Base-by-base conservation (phyloP, 2,329 filamentous ascomycete genomes). In the Epichloe amarillans region DNA sequence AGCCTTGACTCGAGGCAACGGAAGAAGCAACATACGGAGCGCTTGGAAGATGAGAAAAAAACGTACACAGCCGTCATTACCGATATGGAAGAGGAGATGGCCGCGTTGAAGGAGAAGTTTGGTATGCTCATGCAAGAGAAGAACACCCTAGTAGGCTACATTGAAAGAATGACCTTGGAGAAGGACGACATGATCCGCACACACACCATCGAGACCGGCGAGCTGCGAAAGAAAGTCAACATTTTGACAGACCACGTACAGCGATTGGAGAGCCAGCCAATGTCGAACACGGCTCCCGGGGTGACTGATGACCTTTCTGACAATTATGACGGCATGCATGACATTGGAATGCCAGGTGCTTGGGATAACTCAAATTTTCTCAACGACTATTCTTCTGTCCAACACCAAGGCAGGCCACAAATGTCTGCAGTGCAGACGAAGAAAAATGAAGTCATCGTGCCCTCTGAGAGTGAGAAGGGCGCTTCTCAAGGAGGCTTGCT, bases 11-110 rank as follows among this genome's bases (percentile, higher is more conserved):
- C 93, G 43, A 83, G 93, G 58, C 91, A 97, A 69, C 84, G 93
- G 61, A 98, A 97, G 78, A 97, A 97, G 80, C 86, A 88, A 71
- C 91, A 97, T 72, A 97, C 93, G 36, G 93, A 97, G 72, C 84
- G 93, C 60, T 80, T 97, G 44, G 93, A 97, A 68, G 86, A 93
- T 67, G 91, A 97, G 73, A 96, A 97, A 77, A 96, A 96, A 75
- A 80, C 86, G 53, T 94, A 82, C 72, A 86, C 84, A 51, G 78
- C 80, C 59, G 72, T 86, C 64, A 86, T 96, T 64, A 79, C 72
- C 58, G 78, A 84, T 50, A 76, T 96, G 62, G 87, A 96, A 64
- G 85, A 93, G 52, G 83, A 88, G 58, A 72, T 95, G 57, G 72
- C 73, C 49, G 76, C 80, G 52, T 74, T 90, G 60, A 82, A 83